A percentile compares a stretch with the other conserved stretches of the same genome.
Conservation (phyloP, 306 rosid species). For the Carpinus fangiana region DNA sequence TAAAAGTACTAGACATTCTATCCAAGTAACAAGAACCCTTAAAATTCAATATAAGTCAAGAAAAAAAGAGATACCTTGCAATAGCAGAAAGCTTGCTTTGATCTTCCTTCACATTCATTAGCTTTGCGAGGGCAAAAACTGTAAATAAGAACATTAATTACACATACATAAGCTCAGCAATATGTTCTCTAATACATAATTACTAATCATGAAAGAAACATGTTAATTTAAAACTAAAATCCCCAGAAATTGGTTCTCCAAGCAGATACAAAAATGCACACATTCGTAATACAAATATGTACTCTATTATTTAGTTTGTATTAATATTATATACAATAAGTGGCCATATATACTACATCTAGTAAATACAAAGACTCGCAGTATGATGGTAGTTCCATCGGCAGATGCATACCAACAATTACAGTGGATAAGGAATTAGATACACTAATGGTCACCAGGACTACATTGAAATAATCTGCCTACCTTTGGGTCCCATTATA, state of each 20-base stretch:
- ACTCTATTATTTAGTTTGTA: background rate
- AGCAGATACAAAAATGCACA: background rate
- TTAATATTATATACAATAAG: background rate
- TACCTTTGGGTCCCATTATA: background rate
- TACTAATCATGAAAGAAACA: background rate
- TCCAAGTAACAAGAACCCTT: constrained; percentile 23
- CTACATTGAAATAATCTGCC: background rate
- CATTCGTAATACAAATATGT: background rate
- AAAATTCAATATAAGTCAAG: constrained; percentile 14
- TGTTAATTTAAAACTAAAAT: background rate
- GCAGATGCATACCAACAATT: background rate
- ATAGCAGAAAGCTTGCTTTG: constrained; percentile 91
- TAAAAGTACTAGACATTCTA: constrained; percentile 14
- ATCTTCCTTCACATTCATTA: constrained; percentile 89
- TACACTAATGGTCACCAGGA: background rate
- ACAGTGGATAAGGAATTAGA: background rate
- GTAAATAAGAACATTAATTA: constrained; percentile 31
- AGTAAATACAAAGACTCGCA: background rate
- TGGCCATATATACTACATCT: background rate
- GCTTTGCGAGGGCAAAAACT: constrained; percentile 92
- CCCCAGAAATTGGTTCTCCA: background rate
- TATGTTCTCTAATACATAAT: constrained; percentile 11
- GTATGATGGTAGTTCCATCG: background rate
- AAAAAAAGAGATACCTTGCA: constrained; percentile 63
- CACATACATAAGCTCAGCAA: constrained; percentile 11